These are phyloP conservation scores for Ogataea degrootiae DNA, from an alignment of 805 yeast species.

Conservation along the genomic window DNA sequence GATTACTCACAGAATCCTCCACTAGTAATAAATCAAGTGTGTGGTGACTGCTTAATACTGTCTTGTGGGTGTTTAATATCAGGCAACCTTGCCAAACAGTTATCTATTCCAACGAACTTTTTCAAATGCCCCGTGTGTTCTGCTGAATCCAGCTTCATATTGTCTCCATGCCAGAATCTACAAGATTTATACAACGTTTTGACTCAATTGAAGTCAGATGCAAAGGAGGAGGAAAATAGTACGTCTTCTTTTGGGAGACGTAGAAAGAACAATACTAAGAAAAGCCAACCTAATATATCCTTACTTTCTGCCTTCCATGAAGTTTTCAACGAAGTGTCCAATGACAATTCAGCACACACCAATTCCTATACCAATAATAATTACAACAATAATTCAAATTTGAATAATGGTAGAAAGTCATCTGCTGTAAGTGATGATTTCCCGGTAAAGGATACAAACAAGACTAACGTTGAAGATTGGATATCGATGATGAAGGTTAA, in stretches of 20 bases:
- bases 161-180: constrained; percentile 33
- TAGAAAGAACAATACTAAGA: constrained; percentile 5
- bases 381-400: too few relatives aligned
- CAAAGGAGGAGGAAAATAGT: constrained; percentile 8
- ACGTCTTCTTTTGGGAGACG: constrained; percentile 3
- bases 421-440: constrained; percentile 4
- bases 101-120: constrained; percentile 14
- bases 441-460: constrained; percentile 1
- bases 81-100: constrained; percentile 22
- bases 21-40: constrained; percentile 13
- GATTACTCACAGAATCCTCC: constrained; percentile 22
- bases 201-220: constrained; percentile 6
- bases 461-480: constrained; percentile 21
- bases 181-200: constrained; percentile 22
- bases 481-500: constrained; percentile 14
- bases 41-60: constrained; percentile 29
- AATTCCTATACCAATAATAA: neutral
- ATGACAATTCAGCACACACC: neutral
- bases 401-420: neutral
- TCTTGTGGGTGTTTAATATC: constrained; percentile 40
- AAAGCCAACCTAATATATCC: constrained; percentile 16
- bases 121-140: constrained; percentile 37
- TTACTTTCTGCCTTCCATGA: constrained; percentile 34
- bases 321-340: constrained; percentile 27
- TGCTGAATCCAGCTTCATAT: constrained; percentile 12